Conservation (phyloP, 768 basidiomycete genomes). For the Termitomyces sp. region DNA sequence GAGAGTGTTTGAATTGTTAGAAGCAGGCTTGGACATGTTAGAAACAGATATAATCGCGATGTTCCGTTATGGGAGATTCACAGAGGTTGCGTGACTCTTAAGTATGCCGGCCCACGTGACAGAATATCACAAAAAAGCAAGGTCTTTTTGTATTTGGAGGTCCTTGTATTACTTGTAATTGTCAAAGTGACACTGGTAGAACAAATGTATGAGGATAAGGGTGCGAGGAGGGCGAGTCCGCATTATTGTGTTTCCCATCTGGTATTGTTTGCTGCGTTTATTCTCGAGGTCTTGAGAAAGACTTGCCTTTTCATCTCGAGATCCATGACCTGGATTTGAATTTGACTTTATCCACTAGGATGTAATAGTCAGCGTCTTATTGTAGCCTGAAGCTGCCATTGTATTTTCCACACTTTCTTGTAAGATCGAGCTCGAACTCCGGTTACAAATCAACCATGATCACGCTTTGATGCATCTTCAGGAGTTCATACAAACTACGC, state of each 20-base stretch:
- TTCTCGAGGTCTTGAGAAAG: background rate
- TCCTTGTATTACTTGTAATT: background rate
- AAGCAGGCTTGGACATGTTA: constrained; percentile 41
- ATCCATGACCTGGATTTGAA: too few species aligned
- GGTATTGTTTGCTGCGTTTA: background rate
- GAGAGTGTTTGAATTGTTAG: constrained; percentile 45
- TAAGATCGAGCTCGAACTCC: too few species aligned
- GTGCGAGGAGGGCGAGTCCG: too few species aligned
- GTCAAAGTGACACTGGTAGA: background rate
- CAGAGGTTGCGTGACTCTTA: constrained; percentile 8
- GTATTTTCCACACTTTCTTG: background rate
- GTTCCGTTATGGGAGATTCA: constrained; percentile 2
- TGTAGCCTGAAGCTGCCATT: background rate
- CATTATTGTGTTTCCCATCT: background rate
- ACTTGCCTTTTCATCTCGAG: background rate
- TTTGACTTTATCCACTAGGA: background rate
- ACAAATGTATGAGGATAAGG: background rate
- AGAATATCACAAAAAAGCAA: background rate
- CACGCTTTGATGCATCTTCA: background rate
- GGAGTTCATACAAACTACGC: background rate
- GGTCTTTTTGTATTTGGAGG: background rate
- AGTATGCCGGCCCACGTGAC: constrained; percentile 18
- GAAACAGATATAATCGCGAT: constrained; percentile 18
- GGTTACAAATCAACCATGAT: too few species aligned
- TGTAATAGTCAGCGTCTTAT: background rate